Conservation (phyloP, 2,329 filamentous ascomycete species). For the Aotearoamyces nothofagi region DNA sequence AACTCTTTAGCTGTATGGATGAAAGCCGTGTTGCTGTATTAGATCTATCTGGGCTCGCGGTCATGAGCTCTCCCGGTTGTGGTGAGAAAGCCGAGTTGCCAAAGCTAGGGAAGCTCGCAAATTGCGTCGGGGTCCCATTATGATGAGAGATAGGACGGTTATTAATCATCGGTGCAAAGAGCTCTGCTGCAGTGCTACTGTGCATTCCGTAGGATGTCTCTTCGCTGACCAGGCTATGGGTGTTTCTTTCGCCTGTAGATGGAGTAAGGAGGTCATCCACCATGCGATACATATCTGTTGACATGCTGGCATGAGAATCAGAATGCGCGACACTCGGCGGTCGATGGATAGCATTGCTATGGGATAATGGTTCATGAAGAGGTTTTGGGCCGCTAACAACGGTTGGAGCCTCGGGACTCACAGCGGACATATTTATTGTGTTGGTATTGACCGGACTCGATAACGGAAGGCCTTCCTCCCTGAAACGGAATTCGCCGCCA, state of each 20-base stretch:
- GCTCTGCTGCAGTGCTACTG: slow-evolving; percentile 32
- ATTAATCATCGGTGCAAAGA: slow-evolving; percentile 27
- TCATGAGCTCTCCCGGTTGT: slow-evolving; percentile 22
- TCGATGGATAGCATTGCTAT: slow-evolving; percentile 1
- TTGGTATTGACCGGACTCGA: slow-evolving; percentile 22
- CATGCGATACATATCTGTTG: slow-evolving; percentile 38
- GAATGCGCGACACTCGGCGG: slow-evolving; percentile 6
- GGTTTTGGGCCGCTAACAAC: slow-evolving; percentile 1
- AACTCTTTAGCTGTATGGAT: slow-evolving; percentile 17
- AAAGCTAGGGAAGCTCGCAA: slow-evolving; percentile 25
- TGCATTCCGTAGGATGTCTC: slow-evolving; percentile 41
- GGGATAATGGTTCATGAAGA: neutral
- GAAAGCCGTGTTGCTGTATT: slow-evolving; percentile 15
- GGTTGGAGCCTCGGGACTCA: slow-evolving; percentile 1
- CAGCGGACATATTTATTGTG: slow-evolving; percentile 21
- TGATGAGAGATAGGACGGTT: slow-evolving; percentile 20
- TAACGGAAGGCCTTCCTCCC: slow-evolving; percentile 33
- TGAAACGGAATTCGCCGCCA: slow-evolving; percentile 32
- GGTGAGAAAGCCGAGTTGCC: slow-evolving; percentile 28
- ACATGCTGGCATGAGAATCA: slow-evolving; percentile 18
- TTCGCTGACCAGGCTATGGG: slow-evolving; percentile 6
- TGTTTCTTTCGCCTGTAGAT: slow-evolving; percentile 9
- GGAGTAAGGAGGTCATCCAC: slow-evolving; percentile 35
- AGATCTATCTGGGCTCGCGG: slow-evolving; percentile 22
- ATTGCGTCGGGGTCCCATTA: slow-evolving; percentile 14